Percentiles rank a stretch among this genome's conserved stretches.
phyloP scores from a whole-genome alignment of 2,329 filamentous ascomycete species.

The Monosporascus ibericus region DNA sequence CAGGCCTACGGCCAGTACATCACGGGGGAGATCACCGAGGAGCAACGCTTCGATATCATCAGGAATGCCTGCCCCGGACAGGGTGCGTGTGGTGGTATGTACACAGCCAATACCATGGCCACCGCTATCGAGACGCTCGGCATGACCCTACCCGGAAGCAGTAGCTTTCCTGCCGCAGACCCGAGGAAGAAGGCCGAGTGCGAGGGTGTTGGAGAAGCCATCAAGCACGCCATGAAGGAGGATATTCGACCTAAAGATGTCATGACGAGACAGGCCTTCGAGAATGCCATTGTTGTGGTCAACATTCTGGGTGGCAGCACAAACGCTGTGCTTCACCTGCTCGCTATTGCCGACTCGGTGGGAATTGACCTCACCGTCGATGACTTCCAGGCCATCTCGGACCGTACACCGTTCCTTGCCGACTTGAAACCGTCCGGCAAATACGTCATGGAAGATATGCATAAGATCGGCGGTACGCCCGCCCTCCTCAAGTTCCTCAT shows the following conservation, averaged over 20 bases:
- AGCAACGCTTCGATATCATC: conserved; percentile 91
- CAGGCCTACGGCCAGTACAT: conserved; percentile 96
- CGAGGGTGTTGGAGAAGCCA: conserved; percentile 62
- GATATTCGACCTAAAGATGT: conserved; percentile 75
- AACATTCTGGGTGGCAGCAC: conserved; percentile 81
- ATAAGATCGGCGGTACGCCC: conserved; percentile 81
- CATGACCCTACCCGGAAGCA: conserved; percentile 77
- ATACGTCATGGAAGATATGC: conserved; percentile 79
- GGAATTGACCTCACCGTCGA: conserved; percentile 79
- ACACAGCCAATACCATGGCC: conserved; percentile 74
- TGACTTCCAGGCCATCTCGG: conserved; percentile 77
- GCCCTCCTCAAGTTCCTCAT: conserved; percentile 83
- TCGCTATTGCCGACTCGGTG: conserved; percentile 76
- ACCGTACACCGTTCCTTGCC: conserved; percentile 72
- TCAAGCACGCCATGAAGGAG: conserved; percentile 68
- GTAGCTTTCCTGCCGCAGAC: conserved; percentile 71
- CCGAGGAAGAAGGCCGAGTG: conserved; percentile 68
- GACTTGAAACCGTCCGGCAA: conserved; percentile 82
- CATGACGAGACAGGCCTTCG: conserved; percentile 72
- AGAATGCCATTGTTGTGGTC: conserved; percentile 78
- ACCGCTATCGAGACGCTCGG: conserved; percentile 66
- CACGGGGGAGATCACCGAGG: conserved; percentile 82
- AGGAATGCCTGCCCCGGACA: conserved; percentile 80
- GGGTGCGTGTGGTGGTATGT: conserved; percentile 84
- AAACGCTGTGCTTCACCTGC: conserved; percentile 78